Base-by-base conservation (phyloP, 768 basidiomycete species). In the Royoungia palumana region DNA sequence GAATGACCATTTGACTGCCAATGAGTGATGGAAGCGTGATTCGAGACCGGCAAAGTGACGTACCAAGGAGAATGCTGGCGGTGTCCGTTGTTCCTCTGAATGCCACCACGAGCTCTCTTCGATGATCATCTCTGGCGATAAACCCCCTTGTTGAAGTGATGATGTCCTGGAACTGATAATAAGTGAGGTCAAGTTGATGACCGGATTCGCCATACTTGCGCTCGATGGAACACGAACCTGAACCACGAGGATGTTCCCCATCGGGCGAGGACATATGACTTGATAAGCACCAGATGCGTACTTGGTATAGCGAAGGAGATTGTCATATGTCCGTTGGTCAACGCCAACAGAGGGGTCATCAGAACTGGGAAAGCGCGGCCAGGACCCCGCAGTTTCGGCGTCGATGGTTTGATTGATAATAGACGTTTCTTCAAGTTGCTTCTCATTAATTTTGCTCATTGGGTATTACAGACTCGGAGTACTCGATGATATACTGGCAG, bases 211-310 rank as follows among this genome's bases (percentile, higher is more conserved):
- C 32, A 2, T 1, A 12, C 28, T 28, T 3, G 12, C 13, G 28
- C 28, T 12, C 28, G 5, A 10, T 32, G 14, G 32, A 13, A 32
- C 20, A 60, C 72, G 45, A 30, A 78, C 78, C 59, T 68, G 55
- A n/a, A 51, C 35, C 24, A 80, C 51, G 34, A 79, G 69, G 7
- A 53, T 66, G 32, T 71, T 76, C 3, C 79, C 78, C 50, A 78
- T 59, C n/a, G 79, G 79, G 10, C 64, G 62, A 5, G 72, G 75
- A 47, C 78, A 79, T 7, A 76, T 30, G 21, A 63, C 44, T 44
- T 75, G 76, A 52, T 79, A 79, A 16, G 70, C 71, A 2, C 76
- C 75, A 6, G 77, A 79, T 6, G 79, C 72, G 54, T 78, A 80
- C 55, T 75, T 77, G 1, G 73, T 68, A 54, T 74, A 78, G 13